Evolutionary conservation across 805 yeast genomes (phyloP).

Genomic region (Yarrowia yakushimensis): DNA sequence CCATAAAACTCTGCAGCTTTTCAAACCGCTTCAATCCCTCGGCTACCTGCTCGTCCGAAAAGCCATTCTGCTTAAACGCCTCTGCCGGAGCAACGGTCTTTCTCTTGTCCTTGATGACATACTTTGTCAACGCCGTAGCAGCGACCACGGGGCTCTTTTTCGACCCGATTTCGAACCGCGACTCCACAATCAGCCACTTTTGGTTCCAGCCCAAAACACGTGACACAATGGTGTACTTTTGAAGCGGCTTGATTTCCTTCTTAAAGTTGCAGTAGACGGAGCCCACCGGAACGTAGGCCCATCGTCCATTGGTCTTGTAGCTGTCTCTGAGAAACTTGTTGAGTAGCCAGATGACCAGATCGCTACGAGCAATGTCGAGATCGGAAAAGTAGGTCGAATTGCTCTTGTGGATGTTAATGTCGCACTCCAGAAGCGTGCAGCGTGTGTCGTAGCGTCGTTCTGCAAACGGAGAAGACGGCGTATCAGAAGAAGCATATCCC

Average conservation of each 20-base stretch:
- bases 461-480: conserved; percentile 40
- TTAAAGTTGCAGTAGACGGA: conserved; percentile 63
- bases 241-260: conserved; percentile 69
- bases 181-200: conserved; percentile 76
- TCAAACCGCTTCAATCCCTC: conserved; percentile 33
- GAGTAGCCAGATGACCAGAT: conserved; percentile 54
- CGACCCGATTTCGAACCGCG: conserved; percentile 51
- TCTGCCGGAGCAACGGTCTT: conserved; percentile 67
- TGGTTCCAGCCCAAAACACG: conserved; percentile 77
- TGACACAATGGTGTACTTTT: conserved; percentile 52
- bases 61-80: conserved; percentile 54
- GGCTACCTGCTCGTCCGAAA: conserved; percentile 48
- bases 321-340: conserved; percentile 52
- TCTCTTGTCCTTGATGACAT: conserved; percentile 76
- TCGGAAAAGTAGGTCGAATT: conserved; percentile 83
- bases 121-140: conserved; percentile 67
- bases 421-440: conserved; percentile 77
- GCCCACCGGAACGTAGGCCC: conserved; percentile 76
- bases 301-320: conserved; percentile 39
- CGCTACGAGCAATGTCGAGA: conserved; percentile 72
- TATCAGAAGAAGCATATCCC: not conserved
- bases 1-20: not conserved
- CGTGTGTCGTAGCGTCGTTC: conserved; percentile 47
- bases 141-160: conserved; percentile 42
- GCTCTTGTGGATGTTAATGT: conserved; percentile 80